Conservation (phyloP, 2,329 filamentous ascomycete genomes). For the Neonectria sp. region DNA sequence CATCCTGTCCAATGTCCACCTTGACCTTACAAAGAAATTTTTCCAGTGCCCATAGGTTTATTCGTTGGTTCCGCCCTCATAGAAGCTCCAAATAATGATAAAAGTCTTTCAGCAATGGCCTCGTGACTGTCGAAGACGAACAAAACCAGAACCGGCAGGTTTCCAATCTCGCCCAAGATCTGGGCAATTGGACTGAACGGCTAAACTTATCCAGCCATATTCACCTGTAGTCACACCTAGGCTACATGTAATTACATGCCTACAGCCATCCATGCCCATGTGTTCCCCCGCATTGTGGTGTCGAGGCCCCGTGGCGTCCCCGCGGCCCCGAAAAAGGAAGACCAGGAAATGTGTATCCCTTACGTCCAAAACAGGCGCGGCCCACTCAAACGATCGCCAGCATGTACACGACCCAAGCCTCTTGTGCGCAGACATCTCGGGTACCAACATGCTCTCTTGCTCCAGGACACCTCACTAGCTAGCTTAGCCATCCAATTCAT, state of each 20-base stretch:
- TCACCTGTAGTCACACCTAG: neutral
- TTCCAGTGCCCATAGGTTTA: neutral
- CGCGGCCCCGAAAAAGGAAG: conserved; percentile 11
- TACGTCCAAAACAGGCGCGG: neutral
- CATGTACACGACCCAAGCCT: neutral
- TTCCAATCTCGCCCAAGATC: neutral
- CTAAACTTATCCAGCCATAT: conserved; percentile 20
- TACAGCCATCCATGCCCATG: neutral
- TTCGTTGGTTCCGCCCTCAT: too few species aligned
- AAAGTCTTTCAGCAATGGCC: too few species aligned
- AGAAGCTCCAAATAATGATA: neutral
- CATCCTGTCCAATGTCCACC: neutral
- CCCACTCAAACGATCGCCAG: conserved; percentile 13
- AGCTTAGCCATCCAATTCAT: neutral
- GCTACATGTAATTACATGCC: neutral
- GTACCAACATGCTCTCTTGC: conserved; percentile 39
- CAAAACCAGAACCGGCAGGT: neutral
- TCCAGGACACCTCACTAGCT: conserved; percentile 9
- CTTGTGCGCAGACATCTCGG: conserved; percentile 21
- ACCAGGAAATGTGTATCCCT: conserved; percentile 29
- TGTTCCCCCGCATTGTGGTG: neutral
- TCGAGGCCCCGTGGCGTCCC: conserved; percentile 2
- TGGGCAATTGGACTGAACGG: neutral
- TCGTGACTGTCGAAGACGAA: neutral
- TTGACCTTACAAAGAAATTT: neutral